These are phyloP conservation scores for Globisporangium abappressorium DNA, from an alignment of 352 stramenopile genomes.

Conservation along the genomic window DNA sequence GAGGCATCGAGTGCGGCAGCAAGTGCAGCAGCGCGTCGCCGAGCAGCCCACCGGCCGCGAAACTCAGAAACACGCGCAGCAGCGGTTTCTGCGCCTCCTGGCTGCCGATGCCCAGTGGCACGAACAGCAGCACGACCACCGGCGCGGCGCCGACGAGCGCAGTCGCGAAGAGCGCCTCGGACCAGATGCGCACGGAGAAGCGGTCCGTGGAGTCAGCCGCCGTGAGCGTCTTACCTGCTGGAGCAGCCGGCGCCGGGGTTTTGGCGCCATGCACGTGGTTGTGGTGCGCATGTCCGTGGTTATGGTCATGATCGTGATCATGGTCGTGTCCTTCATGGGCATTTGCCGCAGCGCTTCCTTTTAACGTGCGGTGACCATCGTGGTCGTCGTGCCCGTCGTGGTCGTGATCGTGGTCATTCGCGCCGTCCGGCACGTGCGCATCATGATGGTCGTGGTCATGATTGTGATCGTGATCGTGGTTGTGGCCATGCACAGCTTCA, in stretches of 20 bases:
- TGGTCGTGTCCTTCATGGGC: conserved; percentile 19
- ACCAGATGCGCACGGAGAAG: conserved; percentile 54
- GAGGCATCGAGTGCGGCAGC: conserved; percentile 83
- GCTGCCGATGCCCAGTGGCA: conserved; percentile 57
- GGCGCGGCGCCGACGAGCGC: conserved; percentile 68
- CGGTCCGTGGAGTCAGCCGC: conserved; percentile 13
- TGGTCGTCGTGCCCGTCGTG: conserved; percentile 28
- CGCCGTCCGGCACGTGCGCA: neutral
- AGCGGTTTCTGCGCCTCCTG: conserved; percentile 63
- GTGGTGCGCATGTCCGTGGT: conserved; percentile 18
- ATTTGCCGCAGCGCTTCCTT: neutral
- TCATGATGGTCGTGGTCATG: conserved; percentile 11
- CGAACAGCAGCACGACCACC: conserved; percentile 65
- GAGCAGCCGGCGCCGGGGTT: conserved; percentile 6
- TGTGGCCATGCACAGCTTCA: conserved; percentile 17
- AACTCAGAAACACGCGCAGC: conserved; percentile 85
- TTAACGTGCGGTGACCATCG: conserved; percentile 3
- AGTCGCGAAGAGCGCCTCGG: conserved; percentile 65
- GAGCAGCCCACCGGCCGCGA: conserved; percentile 84
- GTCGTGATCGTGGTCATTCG: conserved; percentile 12
- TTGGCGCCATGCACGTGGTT: conserved; percentile 18
- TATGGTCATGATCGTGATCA: conserved; percentile 21
- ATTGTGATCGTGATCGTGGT: conserved; percentile 10
- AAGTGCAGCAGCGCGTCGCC: conserved; percentile 90
- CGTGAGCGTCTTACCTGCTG: neutral